phyloP scores from a whole-genome alignment of 768 basidiomycete genomes.

The Galerina sulciceps region DNA sequence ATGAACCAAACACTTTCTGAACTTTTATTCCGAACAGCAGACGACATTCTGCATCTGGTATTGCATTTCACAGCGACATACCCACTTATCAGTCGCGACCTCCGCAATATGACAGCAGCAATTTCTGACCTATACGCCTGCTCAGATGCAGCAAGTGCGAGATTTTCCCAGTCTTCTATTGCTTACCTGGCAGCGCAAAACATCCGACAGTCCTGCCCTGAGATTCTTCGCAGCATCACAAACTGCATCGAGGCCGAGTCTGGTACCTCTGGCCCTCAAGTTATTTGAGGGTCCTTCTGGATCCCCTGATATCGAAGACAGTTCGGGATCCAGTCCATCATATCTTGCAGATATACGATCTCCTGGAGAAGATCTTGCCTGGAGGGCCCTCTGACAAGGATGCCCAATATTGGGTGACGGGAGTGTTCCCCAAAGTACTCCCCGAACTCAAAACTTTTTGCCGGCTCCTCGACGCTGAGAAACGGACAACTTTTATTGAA shows the following conservation, averaged over 20 bases:
- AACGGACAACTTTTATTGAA: constrained; percentile 54
- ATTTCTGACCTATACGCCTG: constrained; percentile 62
- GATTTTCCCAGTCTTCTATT: constrained; percentile 42
- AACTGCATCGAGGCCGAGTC: constrained; percentile 36
- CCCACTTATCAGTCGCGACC: constrained; percentile 52
- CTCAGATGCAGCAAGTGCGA: constrained; percentile 47
- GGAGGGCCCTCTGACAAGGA: constrained; percentile 29
- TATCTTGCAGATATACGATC: constrained; percentile 54
- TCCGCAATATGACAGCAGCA: constrained; percentile 46
- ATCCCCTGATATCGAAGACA: constrained; percentile 40
- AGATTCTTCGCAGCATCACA: constrained; percentile 48
- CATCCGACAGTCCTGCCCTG: constrained; percentile 55
- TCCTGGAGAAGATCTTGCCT: constrained; percentile 66
- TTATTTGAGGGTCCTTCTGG: constrained; percentile 64
- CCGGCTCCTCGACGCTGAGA: constrained; percentile 57
- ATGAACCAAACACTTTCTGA: constrained; percentile 49
- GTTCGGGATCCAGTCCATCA: constrained; percentile 62
- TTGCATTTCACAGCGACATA: constrained; percentile 48
- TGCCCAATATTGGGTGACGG: constrained; percentile 51
- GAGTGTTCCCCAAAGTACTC: constrained; percentile 61
- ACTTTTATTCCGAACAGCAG: constrained; percentile 56
- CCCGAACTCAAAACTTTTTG: constrained; percentile 60
- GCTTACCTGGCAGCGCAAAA: constrained; percentile 45
- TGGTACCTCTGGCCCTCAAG: constrained; percentile 45
- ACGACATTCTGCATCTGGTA: constrained; percentile 59